Evolutionary conservation across 208 protist species (phyloP).

Genomic region (Leishmania gerbilli): DNA sequence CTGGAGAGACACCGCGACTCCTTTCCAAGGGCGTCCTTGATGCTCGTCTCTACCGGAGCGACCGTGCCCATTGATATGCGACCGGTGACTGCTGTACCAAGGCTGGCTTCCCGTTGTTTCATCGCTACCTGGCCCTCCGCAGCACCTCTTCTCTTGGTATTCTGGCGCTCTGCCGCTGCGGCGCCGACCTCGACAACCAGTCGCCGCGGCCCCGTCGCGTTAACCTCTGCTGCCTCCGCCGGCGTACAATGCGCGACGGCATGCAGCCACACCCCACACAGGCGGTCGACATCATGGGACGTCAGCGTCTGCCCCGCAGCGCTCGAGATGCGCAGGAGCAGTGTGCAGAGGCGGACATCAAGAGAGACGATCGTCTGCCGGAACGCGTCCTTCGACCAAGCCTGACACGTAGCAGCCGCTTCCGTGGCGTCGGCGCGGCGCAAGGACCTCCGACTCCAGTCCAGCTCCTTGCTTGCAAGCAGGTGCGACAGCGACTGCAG

Average conservation of each 20-base stretch:
- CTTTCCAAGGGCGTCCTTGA: conserved; percentile 12
- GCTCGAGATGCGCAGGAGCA: conserved; percentile 55
- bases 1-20: background rate
- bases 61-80: conserved; percentile 11
- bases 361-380: conserved; percentile 50
- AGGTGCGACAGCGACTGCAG: conserved; percentile 25
- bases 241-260: conserved; percentile 32
- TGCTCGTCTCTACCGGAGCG: background rate
- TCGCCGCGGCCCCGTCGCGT: conserved; percentile 31
- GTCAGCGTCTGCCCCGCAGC: conserved; percentile 42
- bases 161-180: background rate
- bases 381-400: conserved; percentile 66
- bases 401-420: conserved; percentile 18
- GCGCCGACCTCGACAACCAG: background rate
- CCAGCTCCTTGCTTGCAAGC: conserved; percentile 21
- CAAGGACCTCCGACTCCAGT: conserved; percentile 34
- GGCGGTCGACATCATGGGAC: conserved; percentile 62
- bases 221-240: background rate
- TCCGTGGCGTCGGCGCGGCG: conserved; percentile 19
- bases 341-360: conserved; percentile 59
- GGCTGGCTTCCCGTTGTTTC: background rate
- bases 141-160: conserved; percentile 1
- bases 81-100: background rate
- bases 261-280: conserved; percentile 70
- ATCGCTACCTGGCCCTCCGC: background rate